These are phyloP conservation scores for Arbutus unedo DNA, from an alignment of 148 eudicot species.

Conservation along the genomic window DNA sequence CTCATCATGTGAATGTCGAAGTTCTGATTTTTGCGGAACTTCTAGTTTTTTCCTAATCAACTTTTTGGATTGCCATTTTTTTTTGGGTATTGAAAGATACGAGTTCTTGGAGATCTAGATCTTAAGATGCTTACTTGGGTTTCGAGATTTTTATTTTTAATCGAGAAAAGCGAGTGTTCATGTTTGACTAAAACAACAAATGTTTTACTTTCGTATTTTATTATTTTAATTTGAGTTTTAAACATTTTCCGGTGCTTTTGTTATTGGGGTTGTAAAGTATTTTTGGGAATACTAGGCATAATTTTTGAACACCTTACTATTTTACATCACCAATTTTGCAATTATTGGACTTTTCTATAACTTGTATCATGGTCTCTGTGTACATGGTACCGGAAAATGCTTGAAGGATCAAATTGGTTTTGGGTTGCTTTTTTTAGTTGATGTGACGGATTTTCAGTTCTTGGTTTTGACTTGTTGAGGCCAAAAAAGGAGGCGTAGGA, in stretches of 20 bases:
- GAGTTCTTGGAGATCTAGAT: slow-evolving; percentile 24
- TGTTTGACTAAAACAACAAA: slow-evolving; percentile 10
- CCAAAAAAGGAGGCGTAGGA: background rate
- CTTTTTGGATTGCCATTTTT: slow-evolving; percentile 2
- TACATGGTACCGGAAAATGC: background rate
- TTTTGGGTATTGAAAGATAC: background rate
- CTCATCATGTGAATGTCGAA: background rate
- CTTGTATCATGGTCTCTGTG: background rate
- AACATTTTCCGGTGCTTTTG: background rate
- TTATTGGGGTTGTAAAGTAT: background rate
- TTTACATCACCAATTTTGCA: slow-evolving; percentile 5
- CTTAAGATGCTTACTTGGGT: slow-evolving; percentile 4
- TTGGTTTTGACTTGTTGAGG: background rate
- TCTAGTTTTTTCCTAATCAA: background rate
- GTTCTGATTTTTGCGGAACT: background rate
- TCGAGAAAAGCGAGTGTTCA: slow-evolving; percentile 8
- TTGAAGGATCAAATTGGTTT: slow-evolving; percentile 1
- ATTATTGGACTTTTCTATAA: background rate
- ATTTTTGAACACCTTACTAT: background rate
- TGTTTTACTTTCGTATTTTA: background rate
- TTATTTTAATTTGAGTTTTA: background rate
- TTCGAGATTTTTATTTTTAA: background rate
- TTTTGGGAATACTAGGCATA: background rate
- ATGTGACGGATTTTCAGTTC: background rate
- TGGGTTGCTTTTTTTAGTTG: background rate